Conservation (phyloP, 2,329 filamentous ascomycete species). For the Hypoxylon sp. region DNA sequence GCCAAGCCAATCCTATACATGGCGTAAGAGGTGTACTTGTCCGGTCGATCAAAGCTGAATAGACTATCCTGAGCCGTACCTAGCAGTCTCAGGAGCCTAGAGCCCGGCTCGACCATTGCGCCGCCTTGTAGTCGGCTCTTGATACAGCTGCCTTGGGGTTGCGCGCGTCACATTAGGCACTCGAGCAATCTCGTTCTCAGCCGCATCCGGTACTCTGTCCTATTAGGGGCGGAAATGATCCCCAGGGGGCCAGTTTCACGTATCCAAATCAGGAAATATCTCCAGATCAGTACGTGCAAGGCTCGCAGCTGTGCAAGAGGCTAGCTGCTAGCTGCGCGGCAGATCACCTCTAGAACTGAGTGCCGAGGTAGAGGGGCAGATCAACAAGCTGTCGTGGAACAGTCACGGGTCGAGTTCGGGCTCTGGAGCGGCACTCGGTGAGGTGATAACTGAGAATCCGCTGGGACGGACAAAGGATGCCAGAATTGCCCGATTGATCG, state of each 20-base stretch:
- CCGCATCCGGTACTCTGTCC: constrained; percentile 1
- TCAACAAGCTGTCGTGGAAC: constrained; percentile 13
- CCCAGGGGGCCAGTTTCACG: constrained; percentile 1
- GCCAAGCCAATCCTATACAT: constrained; percentile 2
- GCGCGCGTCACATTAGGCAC: not conserved
- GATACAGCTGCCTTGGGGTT: not conserved
- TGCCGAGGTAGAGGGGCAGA: constrained; percentile 1
- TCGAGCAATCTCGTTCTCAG: not conserved
- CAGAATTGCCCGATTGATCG: constrained; percentile 14
- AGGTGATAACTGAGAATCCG: constrained; percentile 5
- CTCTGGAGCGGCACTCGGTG: not conserved
- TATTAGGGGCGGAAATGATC: not conserved
- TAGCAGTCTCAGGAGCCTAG: constrained; percentile 2
- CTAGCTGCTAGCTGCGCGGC: no score
- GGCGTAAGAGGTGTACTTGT: not conserved
- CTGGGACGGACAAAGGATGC: constrained; percentile 22
- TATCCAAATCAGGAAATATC: constrained; percentile 3
- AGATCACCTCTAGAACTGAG: not conserved
- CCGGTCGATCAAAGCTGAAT: not conserved
- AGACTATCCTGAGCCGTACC: constrained; percentile 18
- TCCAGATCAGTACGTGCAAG: not conserved
- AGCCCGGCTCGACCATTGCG: constrained; percentile 9
- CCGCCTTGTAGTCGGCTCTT: not conserved
- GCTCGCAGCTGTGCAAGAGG: not conserved
- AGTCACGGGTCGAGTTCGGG: not conserved